Evolutionary conservation across 805 yeast genomes (phyloP).

Genomic region (Metschnikowia colocasiae): DNA sequence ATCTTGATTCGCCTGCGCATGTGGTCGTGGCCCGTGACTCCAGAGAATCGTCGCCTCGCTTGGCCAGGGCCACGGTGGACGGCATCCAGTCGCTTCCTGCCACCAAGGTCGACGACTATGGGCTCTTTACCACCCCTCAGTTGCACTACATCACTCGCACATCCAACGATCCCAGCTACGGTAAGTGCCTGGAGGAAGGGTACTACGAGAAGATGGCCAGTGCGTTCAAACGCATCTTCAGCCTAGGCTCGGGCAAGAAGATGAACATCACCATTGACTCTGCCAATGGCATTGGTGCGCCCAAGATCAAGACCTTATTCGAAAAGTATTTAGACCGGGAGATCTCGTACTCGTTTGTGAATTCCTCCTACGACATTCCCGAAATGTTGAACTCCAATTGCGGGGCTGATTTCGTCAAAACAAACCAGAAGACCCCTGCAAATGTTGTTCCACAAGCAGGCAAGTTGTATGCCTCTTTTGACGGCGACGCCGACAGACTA

Average conservation of each 20-base stretch:
- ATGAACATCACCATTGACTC: conserved; percentile 70
- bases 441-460: conserved; percentile 47
- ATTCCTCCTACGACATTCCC: conserved; percentile 54
- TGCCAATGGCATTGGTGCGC: conserved; percentile 97
- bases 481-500: conserved; percentile 96
- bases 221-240: conserved; percentile 48
- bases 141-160: conserved; percentile 81
- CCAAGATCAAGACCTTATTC: conserved; percentile 54
- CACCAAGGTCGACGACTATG: conserved; percentile 50
- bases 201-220: conserved; percentile 62
- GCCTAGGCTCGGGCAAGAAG: conserved; percentile 18
- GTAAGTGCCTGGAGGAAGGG: conserved; percentile 60
- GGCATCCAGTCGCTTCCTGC: conserved; percentile 51
- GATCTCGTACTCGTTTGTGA: conserved; percentile 46
- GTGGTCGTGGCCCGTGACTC: conserved; percentile 84
- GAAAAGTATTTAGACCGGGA: conserved; percentile 36
- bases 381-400: conserved; percentile 66
- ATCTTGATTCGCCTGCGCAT: conserved; percentile 38
- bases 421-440: conserved; percentile 74
- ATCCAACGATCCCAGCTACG: conserved; percentile 62
- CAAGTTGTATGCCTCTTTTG: conserved; percentile 75
- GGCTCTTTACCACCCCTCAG: conserved; percentile 88
- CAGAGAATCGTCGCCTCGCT: conserved; percentile 72
- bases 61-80: conserved; percentile 55
- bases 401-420: conserved; percentile 95